Evolutionary conservation across 2,329 filamentous ascomycete species (phyloP), one percentile per base, ranked within the genome.

Genomic region (Ophiostoma triangulosporum): DNA sequence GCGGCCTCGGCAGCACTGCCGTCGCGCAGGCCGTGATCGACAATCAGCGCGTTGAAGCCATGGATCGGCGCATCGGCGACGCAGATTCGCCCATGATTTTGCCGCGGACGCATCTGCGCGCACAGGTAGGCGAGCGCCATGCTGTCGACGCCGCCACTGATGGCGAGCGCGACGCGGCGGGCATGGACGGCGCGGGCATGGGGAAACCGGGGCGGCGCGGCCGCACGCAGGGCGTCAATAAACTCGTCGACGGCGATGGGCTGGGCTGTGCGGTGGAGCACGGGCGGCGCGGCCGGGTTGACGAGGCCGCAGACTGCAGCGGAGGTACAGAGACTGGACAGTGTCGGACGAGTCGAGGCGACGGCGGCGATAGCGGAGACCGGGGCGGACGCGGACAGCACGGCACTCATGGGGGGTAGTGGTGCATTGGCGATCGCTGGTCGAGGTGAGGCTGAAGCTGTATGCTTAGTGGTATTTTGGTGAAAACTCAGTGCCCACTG

Each of bases 101-200:
- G 31, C 31, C n/a, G 26, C 12, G 27, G 17, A 12, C 11, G 26
- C 46, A 48, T n/a, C 5, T 12, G 15, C 9, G 50, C 14, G 64
- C 86, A 87, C 33, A 97, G 75, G 56, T 74, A 81, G 53, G 89
- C 88, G 56, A 98, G 73, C 27, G 91, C 91, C 90, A 97, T 98
- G n/a, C 91, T 97, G 67, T 98, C 93, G 36, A 93, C 86, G 7
- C 93, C 93, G 24, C 93, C 93, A 63, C 90, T 96, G 57, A 97
- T 73, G 15, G 90, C 93, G 56, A 97, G 71, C 52, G 77, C 72
- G 59, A 78, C 68, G 7, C 63, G 65, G 55, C 71, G 69, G 27
- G 64, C 62, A 40, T 59, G 58, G 12, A 63, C 61, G 36, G 59
- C 60, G 40, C 67, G 66, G 17, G 65, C 66, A 24, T 64, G 61